phyloP scores from a whole-genome alignment of 371 early-diverging fungal genomes.

The Mucor velutinosus region DNA sequence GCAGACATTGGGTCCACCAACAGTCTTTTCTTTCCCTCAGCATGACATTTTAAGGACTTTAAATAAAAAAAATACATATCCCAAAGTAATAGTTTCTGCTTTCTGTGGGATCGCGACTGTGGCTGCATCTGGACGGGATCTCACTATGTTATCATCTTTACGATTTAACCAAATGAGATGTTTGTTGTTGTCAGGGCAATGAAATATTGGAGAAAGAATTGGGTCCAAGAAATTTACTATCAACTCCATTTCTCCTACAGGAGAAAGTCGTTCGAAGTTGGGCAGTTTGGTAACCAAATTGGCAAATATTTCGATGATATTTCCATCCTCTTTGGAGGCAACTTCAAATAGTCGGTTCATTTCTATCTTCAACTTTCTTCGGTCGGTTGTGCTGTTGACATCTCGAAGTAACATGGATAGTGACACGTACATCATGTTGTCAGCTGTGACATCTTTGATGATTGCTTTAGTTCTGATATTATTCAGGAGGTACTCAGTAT shows the following conservation, averaged over 20 bases:
- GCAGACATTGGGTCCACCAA: too few species aligned
- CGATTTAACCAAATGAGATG: conserved; percentile 21
- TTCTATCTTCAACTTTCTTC: conserved; percentile 9
- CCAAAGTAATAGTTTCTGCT: conserved; percentile 13
- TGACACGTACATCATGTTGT: neutral
- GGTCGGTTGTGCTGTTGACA: conserved; percentile 11
- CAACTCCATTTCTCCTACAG: conserved; percentile 18
- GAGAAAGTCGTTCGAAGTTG: conserved; percentile 12
- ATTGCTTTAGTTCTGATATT: conserved; percentile 11
- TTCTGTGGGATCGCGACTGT: conserved; percentile 15
- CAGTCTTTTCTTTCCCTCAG: too few species aligned
- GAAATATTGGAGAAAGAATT: conserved; percentile 13
- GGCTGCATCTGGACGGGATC: conserved; percentile 16
- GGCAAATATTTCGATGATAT: conserved; percentile 11
- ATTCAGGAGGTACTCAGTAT: conserved; percentile 15
- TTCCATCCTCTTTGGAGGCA: conserved; percentile 17
- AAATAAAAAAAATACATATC: too few species aligned
- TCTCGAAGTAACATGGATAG: conserved; percentile 14
- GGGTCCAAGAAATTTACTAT: conserved; percentile 14
- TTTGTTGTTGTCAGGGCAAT: conserved; percentile 18
- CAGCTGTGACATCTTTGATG: conserved; percentile 13
- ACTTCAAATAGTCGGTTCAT: conserved; percentile 6
- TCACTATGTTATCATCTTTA: conserved; percentile 17
- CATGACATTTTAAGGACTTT: too few species aligned
- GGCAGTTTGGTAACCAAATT: conserved; percentile 15